These are phyloP conservation scores for Acanthamoeba lenticulata DNA, from an alignment of 208 protist species.

Conservation along the genomic window DNA sequence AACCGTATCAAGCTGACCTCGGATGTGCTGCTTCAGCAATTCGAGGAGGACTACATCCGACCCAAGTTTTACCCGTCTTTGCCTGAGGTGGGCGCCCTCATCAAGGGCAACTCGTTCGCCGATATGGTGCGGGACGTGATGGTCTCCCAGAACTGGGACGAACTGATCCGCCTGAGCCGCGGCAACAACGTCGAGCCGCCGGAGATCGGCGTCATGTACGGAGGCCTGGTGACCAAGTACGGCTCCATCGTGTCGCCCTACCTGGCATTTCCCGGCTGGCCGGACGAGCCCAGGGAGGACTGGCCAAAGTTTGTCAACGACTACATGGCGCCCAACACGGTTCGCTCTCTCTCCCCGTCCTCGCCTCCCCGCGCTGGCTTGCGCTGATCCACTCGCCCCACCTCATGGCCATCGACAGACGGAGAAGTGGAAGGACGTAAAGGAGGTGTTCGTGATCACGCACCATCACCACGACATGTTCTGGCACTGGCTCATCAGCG, in stretches of 20 bases:
- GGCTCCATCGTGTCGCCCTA: background rate
- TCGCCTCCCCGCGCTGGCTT: no score
- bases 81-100: background rate
- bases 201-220: background rate
- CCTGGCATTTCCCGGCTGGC: background rate
- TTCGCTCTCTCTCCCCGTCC: no score
- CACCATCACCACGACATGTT: conserved; percentile 13
- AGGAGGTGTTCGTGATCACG: conserved; percentile 14
- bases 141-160: background rate
- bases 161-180: background rate
- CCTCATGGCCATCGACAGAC: background rate
- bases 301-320: background rate
- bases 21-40: background rate
- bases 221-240: background rate
- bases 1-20: background rate
- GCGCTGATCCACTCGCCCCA: background rate
- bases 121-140: background rate
- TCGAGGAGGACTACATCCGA: background rate
- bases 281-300: background rate
- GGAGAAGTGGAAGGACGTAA: background rate
- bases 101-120: background rate
- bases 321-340: no score
- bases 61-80: background rate
- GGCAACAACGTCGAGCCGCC: background rate
- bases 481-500: conserved; percentile 3